Base-by-base conservation (phyloP, 116 monocot genomes). In the Iris pallida region DNA sequence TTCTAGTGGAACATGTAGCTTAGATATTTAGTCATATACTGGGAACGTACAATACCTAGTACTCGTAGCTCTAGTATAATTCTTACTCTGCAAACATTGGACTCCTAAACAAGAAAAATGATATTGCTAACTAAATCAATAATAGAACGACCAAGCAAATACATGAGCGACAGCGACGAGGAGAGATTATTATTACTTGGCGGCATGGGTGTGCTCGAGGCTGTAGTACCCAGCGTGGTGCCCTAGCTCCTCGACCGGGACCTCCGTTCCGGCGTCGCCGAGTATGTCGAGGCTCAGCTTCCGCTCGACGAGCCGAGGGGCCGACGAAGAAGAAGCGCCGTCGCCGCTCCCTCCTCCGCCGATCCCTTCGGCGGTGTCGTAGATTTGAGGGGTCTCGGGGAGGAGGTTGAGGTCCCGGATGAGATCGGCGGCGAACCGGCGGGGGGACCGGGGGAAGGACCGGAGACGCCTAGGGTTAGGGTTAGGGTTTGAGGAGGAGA, bases 151-250 rank as follows among this genome's bases (percentile, higher is more conserved):
- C 16, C 7, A 57, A 57, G 16, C 12, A 61, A 43, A 68, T 14
- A 59, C 42, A 53, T 13, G 52, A 1, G n/a, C 16, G n/a, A 19
- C 18, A 20, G 44, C 20, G n/a, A 16, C 52, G 20, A n/a, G 8
- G 59, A 59, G 9, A 48, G 20, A 65, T 4, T 16, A 20, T 4
- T 16, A 20, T 14, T 72, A 84, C 88, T 57, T 81, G 48, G 84
- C 88, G 44, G 81, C 88, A 64, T 88, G 88, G 7, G 84, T 88
- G 77, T 81, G 78, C 40, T 76, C 61, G 47, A 88, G 88, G 45
- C 73, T 47, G 57, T 84, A 88, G 84, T 81, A 88, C 43, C 88
- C 84, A 5, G 88, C 84, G 65, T 88, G 88, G 58, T 88, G 84
- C 49, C 88, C 84, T 18, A 88, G 79, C 71, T 84, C 64, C 75